Base-by-base conservation (phyloP, 73 alveolate genomes). In the Paramecium primaurelia region DNA sequence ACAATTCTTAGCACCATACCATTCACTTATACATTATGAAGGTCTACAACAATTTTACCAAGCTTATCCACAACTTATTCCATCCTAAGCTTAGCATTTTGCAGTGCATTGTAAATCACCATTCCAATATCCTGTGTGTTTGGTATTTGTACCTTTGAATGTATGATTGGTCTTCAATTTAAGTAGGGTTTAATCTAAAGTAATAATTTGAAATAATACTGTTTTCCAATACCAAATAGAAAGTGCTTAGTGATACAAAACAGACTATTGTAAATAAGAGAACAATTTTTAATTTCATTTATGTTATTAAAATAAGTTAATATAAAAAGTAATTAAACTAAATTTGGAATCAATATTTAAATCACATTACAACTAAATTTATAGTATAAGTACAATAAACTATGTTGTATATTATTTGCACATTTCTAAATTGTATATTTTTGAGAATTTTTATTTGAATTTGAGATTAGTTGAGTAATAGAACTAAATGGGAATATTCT, bases 1-100 rank as follows among this genome's bases (percentile, higher is more conserved):
- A 64, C 84, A 64, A 64, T 64, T 64, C 30, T 64, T 6, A 34
- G 84, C 84, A 22, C 84, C 84, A 64, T 64, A 64, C 84, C 84
- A 64, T 64, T 28, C 42, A 64, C 20, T 25, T 14, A 64, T 64
- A 26, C 84, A 64, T 64, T 64, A 64, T 64, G 84, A 64, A 32
- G 84, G 84, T 6, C 84, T 16, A 20, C 77, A 59, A 59, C 77
- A 59, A 59, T 59, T 59, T 59, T 59, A 59, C 77, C 77, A 59
- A 7, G 77, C 77, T 59, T 59, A 20, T 8, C 77, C 77, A 59
- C 77, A 59, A 9, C 77, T 59, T 2, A 59, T 59, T 6, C 77
- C 77, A 59, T 59, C 77, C 22, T 30, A 26, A 18, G 77, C 77
- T 7, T 59, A 59, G 10, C 77, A 59, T 26, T 59, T 59, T 8